Base-by-base conservation (phyloP, 1,284 basidiomycete species). In the Veloboletus limbatus region DNA sequence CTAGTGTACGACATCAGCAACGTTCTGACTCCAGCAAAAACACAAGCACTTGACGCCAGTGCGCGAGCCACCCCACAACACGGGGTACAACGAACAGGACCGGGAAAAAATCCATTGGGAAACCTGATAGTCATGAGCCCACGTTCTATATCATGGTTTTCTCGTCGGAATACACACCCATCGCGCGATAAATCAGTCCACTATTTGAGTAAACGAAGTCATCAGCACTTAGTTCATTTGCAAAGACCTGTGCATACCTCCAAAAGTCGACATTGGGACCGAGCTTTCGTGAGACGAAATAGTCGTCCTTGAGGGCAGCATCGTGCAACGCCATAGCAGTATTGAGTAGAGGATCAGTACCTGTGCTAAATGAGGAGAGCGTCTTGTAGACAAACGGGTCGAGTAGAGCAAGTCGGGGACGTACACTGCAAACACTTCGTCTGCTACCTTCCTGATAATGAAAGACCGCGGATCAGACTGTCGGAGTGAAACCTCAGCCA, bases 81-180 rank as follows among this genome's bases (percentile, higher is more conserved):
- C 91, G 81, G 3, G 91, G 92, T 3, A 94, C 89, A 16, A 85
- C 91, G 59, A 94, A 94, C 32, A 94, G 69, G 26, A 94, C 90
- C 1, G 91, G 89, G 81, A 92, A 94, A 66, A 89, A 92, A 69
- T 93, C 91, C 54, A 88, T 75, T 3, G 91, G 90, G 75, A 92
- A 92, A 35, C 88, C 88, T 88, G 56, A 34, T 16, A 17, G 41
- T n/a, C 24, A 33, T 50, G 13, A 49, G 47, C 31, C 38, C 34
- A 30, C 6, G 9, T 7, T 6, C 9, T 22, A 9, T 17, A 33
- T 35, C 4, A 13, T 13, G 6, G 8, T 5, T 26, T n/a, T 3
- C 14, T 30, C 13, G 14, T 18, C 20, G 44, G 37, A 52, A 53
- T 13, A 45, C 77, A 60, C 55, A 88, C 88, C 88, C 88, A 92